These are phyloP conservation scores for Hypoxylon sp. DNA, from an alignment of 2,329 filamentous ascomycete species.

Conservation along the genomic window DNA sequence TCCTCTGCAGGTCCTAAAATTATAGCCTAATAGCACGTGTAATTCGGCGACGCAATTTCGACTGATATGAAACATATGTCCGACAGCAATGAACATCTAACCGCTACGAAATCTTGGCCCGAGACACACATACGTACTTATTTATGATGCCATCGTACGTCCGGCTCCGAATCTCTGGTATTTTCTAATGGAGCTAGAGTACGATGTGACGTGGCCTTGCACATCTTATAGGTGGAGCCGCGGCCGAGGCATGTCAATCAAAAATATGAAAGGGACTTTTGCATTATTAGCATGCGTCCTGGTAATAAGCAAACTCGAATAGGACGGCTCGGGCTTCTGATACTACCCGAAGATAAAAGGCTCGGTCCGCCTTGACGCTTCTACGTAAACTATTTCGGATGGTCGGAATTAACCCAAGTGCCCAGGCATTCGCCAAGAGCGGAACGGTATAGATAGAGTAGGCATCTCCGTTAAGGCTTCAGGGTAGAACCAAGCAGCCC, in stretches of 20 bases:
- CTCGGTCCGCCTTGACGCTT: conserved; percentile 18
- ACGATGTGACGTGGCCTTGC: conserved; percentile 21
- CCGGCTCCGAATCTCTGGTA: conserved; percentile 8
- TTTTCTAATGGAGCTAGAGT: not conserved
- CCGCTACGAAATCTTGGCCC: conserved; percentile 3
- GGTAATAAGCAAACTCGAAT: conserved; percentile 16
- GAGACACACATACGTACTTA: conserved; percentile 5
- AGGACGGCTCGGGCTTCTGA: conserved; percentile 7
- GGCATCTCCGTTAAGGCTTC: conserved; percentile 4
- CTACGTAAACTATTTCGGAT: conserved; percentile 13
- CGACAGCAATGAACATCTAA: not conserved
- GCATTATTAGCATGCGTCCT: not conserved
- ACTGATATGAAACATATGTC: conserved; percentile 13
- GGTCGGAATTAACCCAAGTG: conserved; percentile 3
- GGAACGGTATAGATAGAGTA: not conserved
- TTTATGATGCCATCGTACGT: conserved; percentile 5
- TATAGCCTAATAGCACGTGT: conserved; percentile 26
- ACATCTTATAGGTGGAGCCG: conserved; percentile 20
- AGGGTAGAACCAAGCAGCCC: not conserved
- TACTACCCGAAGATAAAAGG: conserved; percentile 14
- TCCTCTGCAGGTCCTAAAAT: conserved; percentile 17
- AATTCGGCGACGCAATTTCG: conserved; percentile 15
- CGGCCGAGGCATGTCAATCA: conserved; percentile 12
- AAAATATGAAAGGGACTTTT: conserved; percentile 14
- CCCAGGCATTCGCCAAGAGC: conserved; percentile 9